Evolutionary conservation across 2,329 filamentous ascomycete species (phyloP), one percentile per base, ranked within the genome.

Genomic region (Ophiostoma piceae): DNA sequence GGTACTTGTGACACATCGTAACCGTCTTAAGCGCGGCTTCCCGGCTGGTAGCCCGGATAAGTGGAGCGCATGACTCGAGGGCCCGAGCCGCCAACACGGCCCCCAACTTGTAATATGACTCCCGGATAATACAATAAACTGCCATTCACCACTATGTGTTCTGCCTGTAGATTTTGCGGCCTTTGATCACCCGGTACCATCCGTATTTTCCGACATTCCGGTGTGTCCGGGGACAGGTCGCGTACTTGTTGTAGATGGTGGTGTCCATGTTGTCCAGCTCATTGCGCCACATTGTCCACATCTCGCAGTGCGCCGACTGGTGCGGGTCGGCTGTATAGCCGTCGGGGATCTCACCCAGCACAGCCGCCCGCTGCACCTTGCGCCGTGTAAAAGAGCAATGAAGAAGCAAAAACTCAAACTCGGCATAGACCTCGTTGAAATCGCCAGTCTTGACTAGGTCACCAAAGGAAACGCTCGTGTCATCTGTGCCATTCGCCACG

Each of bases 241-340:
- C 67, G 29, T 69, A 72, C 39, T 72, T 72, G 47, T 68, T 70
- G 47, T 70, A 72, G 22, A 72, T 43, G 22, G 39, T 64, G 11
- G 41, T 70, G 19, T 62, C 43, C 43, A n/a, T 68, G 60, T 68
- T 29, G 39, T 66, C 32, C 16, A 62, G 19, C 16, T 62, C 67
- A 6, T 60, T 62, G 35, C 35, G 60, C 32, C 64, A 29, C 32
- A 68, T 41, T n/a, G 70, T 51, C 60, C 62, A 64, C 67, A 72
- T 70, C 51, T 72, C 62, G 47, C 71, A 72, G 26, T 72, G 67
- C 19, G 67, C 68, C 9, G 71, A 68, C 29, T 72, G 71, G 37
- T 72, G 71, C 8, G 7, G 4, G 29, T 72, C 71, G 37, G 60
- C 69, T 2, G 70, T 29, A 37, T 72, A 72, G 22, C 71, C 69